A percentile compares a stretch with the other conserved stretches of the same genome.
Evolutionary conservation across 306 rosid species (phyloP).

Genomic region (Medicago ruthenica): DNA sequence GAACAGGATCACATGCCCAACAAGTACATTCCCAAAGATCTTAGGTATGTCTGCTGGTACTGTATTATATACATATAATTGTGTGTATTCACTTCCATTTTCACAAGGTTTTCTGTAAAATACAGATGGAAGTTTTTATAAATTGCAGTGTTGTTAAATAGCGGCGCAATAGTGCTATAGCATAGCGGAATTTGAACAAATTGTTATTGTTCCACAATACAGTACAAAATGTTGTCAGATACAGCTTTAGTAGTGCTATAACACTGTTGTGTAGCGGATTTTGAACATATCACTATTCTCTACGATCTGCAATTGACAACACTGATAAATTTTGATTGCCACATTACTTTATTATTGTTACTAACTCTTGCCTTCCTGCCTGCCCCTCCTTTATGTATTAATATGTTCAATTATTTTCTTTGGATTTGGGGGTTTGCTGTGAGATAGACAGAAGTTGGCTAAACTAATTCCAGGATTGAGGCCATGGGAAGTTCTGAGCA

Average conservation of each 20-base stretch:
- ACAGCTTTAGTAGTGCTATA: neutral
- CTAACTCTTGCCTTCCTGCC: constrained; percentile 14
- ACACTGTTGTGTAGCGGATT: neutral
- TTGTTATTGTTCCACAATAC: neutral
- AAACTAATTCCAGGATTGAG: constrained; percentile 80
- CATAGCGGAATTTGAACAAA: neutral
- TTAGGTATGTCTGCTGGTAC: constrained; percentile 61
- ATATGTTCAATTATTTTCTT: neutral
- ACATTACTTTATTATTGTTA: constrained; percentile 26
- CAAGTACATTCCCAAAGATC: constrained; percentile 81
- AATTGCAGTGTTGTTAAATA: constrained; percentile 4
- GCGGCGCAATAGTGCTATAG: neutral
- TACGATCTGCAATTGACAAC: neutral
- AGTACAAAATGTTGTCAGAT: neutral
- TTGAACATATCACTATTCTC: neutral
- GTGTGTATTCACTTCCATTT: constrained; percentile 11
- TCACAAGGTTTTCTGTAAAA: constrained; percentile 21
- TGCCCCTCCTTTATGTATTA: neutral
- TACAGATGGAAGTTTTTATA: constrained; percentile 17
- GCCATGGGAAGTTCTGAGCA: constrained; percentile 95
- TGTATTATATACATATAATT: neutral
- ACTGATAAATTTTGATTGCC: constrained; percentile 7
- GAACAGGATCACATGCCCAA: constrained; percentile 98
- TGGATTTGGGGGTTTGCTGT: constrained; percentile 18
- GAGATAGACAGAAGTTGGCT: constrained; percentile 63